Percentiles rank a stretch among this genome's conserved stretches.
Conservation (phyloP, 176 grass and related monocot species). For the Oropetium thomaeum region DNA sequence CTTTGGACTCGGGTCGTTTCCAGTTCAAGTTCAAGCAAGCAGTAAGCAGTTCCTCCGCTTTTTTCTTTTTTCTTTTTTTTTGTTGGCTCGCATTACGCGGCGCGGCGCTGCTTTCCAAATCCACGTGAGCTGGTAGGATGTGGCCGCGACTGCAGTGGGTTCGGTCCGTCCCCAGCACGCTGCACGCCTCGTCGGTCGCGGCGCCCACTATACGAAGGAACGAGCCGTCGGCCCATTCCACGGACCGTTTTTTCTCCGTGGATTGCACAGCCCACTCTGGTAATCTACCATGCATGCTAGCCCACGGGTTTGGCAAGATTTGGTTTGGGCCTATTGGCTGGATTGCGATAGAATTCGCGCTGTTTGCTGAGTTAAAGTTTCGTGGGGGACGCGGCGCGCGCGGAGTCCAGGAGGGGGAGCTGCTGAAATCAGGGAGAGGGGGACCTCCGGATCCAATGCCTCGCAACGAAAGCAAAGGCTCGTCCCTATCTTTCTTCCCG, state of each 20-base stretch:
- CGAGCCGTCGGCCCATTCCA: neutral
- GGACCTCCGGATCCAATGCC: too few species aligned
- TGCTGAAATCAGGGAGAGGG: too few species aligned
- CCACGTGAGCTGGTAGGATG: slow-evolving; percentile 29
- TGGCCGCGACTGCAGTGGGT: neutral
- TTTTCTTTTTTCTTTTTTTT: neutral
- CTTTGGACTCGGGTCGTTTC: slow-evolving; percentile 37
- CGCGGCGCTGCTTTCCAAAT: neutral
- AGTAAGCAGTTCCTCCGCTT: neutral
- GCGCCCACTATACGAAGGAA: neutral
- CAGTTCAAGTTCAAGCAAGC: slow-evolving; percentile 40
- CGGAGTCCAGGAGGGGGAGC: neutral
- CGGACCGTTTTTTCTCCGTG: neutral
- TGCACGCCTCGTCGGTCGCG: slow-evolving; percentile 4
- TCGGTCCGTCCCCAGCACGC: neutral
- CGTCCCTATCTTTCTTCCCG: slow-evolving; percentile 2
- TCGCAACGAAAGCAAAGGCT: slow-evolving; percentile 34
- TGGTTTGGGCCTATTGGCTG: neutral
- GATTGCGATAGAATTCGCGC: neutral
- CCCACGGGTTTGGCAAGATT: neutral
- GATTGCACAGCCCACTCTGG: neutral
- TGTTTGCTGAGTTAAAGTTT: neutral
- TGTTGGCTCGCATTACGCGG: neutral
- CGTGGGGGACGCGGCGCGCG: neutral
- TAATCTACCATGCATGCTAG: neutral